phyloP scores from a whole-genome alignment of 345 rosid species.

The Geranium rotundifolium region DNA sequence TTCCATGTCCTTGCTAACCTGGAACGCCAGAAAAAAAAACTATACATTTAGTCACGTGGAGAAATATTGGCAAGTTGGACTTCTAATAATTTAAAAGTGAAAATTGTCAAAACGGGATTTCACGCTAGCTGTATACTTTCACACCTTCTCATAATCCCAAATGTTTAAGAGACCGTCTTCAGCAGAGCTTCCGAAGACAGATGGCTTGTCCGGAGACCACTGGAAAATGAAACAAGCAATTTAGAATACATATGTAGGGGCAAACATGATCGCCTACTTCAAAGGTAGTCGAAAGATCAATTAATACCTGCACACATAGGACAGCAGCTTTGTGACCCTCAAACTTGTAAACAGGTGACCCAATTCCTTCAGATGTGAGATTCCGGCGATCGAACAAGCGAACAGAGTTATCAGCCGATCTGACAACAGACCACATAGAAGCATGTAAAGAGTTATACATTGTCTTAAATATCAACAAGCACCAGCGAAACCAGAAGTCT shows the following conservation, averaged over 20 bases:
- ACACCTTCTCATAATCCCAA: conserved; percentile 87
- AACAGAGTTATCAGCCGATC: conserved; percentile 93
- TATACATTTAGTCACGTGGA: too few relatives aligned
- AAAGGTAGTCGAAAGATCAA: conserved; percentile 2
- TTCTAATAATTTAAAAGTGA: too few relatives aligned
- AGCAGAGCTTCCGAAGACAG: conserved; percentile 94
- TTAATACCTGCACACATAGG: conserved; percentile 74
- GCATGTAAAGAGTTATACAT: not conserved
- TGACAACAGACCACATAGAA: conserved; percentile 21
- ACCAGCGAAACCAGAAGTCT: not conserved
- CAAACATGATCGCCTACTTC: not conserved
- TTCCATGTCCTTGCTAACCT: conserved; percentile 43
- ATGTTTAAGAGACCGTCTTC: conserved; percentile 91
- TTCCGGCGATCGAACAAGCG: conserved; percentile 87
- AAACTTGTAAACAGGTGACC: conserved; percentile 65
- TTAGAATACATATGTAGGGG: not conserved
- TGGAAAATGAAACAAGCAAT: conserved; percentile 18
- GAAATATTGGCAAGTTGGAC: too few relatives aligned
- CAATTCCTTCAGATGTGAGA: conserved; percentile 66
- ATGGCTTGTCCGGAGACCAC: conserved; percentile 87
- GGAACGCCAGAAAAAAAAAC: conserved; percentile 1
- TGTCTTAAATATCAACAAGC: not conserved
- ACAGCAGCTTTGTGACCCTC: conserved; percentile 92
- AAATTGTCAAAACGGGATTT: too few relatives aligned
- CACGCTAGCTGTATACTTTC: conserved; percentile 2